Conservation (phyloP, 371 early-diverging fungal species). For the Massospora cicadina region DNA sequence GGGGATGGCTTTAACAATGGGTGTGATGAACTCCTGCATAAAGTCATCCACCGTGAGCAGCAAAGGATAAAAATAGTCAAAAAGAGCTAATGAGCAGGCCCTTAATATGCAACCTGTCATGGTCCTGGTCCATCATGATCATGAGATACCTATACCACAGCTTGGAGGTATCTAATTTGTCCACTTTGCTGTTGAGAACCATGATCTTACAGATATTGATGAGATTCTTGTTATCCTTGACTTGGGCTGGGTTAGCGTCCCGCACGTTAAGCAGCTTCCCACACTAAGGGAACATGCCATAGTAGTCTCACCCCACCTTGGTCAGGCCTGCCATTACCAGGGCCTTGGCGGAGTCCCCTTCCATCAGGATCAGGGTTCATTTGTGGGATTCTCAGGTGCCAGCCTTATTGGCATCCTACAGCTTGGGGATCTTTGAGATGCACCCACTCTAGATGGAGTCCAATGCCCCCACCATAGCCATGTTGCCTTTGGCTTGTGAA, state of each 20-base stretch:
- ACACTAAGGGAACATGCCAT: too few relatives aligned
- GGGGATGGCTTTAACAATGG: too few relatives aligned
- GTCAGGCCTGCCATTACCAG: too few relatives aligned
- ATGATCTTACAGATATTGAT: constrained; percentile 88
- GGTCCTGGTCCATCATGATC: constrained; percentile 99
- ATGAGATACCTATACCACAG: too few relatives aligned
- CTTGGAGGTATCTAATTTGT: too few relatives aligned
- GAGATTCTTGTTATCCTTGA: constrained; percentile 86
- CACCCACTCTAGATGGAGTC: constrained; percentile 66
- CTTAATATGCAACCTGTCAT: too few relatives aligned
- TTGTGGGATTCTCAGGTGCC: constrained; percentile 60
- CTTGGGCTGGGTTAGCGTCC: constrained; percentile 66
- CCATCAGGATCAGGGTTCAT: constrained; percentile 97
- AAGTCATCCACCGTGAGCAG: constrained; percentile 90
- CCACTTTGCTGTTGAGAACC: constrained; percentile 85
- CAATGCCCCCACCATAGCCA: too few relatives aligned
- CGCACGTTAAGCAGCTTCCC: constrained; percentile 96
- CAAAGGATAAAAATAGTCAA: constrained; percentile 96
- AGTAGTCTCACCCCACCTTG: too few relatives aligned
- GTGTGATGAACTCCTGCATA: too few relatives aligned
- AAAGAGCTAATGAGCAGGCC: too few relatives aligned
- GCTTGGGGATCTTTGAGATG: constrained; percentile 79
- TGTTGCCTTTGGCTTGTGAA: too few relatives aligned
- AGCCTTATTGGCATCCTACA: constrained; percentile 97
- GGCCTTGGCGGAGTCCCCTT: too few relatives aligned